A percentile compares a stretch with the other conserved stretches of the same genome.
phyloP scores from a whole-genome alignment of 176 grass and related monocot species.

The Lolium multiflorum region DNA sequence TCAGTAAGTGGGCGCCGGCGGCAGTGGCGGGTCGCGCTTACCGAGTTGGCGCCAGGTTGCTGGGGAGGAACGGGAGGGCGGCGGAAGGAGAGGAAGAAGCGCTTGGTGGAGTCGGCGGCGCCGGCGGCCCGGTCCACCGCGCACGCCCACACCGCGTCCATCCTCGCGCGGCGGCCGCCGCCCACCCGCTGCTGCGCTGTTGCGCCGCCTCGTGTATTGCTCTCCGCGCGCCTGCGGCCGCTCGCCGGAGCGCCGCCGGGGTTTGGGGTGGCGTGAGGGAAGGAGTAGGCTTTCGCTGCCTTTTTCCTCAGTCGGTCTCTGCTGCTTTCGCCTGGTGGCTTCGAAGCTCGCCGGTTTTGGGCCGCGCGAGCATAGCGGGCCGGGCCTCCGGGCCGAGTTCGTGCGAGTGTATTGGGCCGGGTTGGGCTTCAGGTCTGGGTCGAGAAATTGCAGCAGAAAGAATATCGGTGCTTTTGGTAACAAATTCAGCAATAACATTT shows the following conservation, averaged over 20 bases:
- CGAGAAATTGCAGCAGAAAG: no score
- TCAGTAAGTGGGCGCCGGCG: background rate
- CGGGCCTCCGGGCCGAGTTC: background rate
- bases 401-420: no score
- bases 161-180: background rate
- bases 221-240: no score
- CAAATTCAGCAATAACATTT: no score
- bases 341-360: background rate
- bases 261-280: no score
- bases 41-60: slow-evolving; percentile 44
- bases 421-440: no score
- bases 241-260: background rate
- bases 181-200: background rate
- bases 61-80: background rate
- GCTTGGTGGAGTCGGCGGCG: slow-evolving; percentile 61
- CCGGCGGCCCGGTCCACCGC: slow-evolving; percentile 65
- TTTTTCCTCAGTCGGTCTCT: background rate
- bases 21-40: slow-evolving; percentile 27
- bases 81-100: slow-evolving; percentile 63
- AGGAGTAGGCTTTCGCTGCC: background rate
- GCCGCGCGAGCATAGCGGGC: background rate
- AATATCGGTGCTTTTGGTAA: no score
- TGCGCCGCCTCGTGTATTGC: background rate
- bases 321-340: background rate
- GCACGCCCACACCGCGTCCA: slow-evolving; percentile 59